phyloP scores from a whole-genome alignment of 2,329 filamentous ascomycete genomes.

The Botrytis byssoidea region DNA sequence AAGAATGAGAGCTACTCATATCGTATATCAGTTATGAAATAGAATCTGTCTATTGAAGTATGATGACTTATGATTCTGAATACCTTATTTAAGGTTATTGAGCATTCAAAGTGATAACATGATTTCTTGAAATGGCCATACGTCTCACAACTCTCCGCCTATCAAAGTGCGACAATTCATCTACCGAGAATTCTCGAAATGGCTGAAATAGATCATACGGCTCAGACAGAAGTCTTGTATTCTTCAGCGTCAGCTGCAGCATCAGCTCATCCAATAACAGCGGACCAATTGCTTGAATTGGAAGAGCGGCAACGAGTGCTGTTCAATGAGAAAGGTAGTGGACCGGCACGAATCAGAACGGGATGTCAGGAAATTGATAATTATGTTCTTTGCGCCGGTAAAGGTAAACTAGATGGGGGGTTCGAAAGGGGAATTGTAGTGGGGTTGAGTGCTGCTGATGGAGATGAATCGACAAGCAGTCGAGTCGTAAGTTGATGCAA shows the following conservation, averaged over 20 bases:
- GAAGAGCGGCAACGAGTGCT: constrained; percentile 29
- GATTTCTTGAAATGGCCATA: not conserved
- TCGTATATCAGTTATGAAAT: not conserved
- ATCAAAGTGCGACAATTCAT: not conserved
- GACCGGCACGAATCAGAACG: constrained; percentile 25
- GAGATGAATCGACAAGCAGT: constrained; percentile 32
- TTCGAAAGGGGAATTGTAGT: constrained; percentile 33
- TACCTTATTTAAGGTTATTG: not conserved
- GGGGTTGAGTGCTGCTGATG: constrained; percentile 35
- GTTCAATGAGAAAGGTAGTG: constrained; percentile 22
- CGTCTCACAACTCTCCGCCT: not conserved
- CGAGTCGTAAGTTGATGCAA: constrained; percentile 32
- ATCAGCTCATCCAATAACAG: constrained; percentile 30
- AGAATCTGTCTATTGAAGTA: not conserved
- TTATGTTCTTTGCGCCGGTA: constrained; percentile 30
- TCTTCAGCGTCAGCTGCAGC: too few relatives aligned
- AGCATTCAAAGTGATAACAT: not conserved
- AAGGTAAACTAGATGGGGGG: constrained; percentile 21
- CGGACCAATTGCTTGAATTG: constrained; percentile 30
- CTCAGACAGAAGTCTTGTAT: constrained; percentile 30
- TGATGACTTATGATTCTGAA: not conserved
- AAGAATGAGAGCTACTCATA: not conserved
- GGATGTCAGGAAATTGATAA: constrained; percentile 29
- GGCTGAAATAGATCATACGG: constrained; percentile 24
- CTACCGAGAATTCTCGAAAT: constrained; percentile 20